Conservation (phyloP, 139 green algal species). For the Closterium sp. region DNA sequence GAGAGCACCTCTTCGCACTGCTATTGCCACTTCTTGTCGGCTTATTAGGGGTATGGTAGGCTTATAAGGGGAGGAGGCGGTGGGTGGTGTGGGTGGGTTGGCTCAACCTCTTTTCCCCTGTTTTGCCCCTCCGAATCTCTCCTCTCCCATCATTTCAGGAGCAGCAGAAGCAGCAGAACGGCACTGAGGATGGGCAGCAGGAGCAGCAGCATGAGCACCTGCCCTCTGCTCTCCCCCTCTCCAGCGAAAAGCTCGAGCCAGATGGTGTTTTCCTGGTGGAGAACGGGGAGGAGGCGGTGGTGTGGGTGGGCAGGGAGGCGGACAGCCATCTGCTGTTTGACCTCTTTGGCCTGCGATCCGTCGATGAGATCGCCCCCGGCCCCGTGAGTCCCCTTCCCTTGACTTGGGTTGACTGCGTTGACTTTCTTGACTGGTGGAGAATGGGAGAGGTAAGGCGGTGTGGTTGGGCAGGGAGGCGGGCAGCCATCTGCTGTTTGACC, state of each 20-base stretch:
- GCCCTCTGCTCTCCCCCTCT: conserved; percentile 39
- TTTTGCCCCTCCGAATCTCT: background rate
- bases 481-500: conserved; percentile 49
- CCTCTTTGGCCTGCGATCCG: conserved; percentile 64
- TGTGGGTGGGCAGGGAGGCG: conserved; percentile 79
- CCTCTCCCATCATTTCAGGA: background rate
- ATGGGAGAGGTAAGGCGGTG: conserved; percentile 76
- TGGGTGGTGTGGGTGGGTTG: too few relatives aligned
- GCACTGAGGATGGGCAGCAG: background rate
- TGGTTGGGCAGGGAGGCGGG: conserved; percentile 74
- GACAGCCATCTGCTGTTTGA: conserved; percentile 50
- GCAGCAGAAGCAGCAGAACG: background rate
- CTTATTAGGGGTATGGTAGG: too few relatives aligned
- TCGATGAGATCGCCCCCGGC: conserved; percentile 55
- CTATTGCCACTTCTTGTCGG: too few relatives aligned
- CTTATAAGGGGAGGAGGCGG: too few relatives aligned
- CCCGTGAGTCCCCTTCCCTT: conserved; percentile 3
- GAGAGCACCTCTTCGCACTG: too few relatives aligned
- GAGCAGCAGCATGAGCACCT: conserved; percentile 3
- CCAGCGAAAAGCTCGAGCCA: conserved; percentile 64
- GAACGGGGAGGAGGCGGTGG: conserved; percentile 77
- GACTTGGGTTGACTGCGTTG: background rate
- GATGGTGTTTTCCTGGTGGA: conserved; percentile 86
- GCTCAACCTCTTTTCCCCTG: background rate
- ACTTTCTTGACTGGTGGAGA: conserved; percentile 75